Conservation (phyloP, 768 basidiomycete genomes). For the Podaxis pistillaris region DNA sequence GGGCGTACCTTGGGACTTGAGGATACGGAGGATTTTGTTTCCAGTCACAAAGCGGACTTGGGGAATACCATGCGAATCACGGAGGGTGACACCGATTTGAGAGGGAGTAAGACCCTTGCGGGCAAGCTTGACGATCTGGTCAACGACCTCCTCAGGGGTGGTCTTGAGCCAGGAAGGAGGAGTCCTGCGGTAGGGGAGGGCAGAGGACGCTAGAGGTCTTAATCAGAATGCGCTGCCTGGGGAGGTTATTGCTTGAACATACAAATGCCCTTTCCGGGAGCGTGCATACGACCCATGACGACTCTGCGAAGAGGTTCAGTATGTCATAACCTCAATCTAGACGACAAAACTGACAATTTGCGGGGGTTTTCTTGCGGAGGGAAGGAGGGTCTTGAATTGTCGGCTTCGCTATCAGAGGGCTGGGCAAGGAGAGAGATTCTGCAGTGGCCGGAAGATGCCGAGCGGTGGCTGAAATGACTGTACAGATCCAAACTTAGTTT, state of each 20-base stretch:
- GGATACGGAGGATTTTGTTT: slow-evolving; percentile 98
- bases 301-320: slow-evolving; percentile 28
- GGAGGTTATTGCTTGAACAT: slow-evolving; percentile 33
- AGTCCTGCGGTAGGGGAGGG: slow-evolving; percentile 94
- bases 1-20: slow-evolving; percentile 86
- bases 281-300: slow-evolving; percentile 98
- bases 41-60: slow-evolving; percentile 98
- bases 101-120: slow-evolving; percentile 97
- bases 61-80: slow-evolving; percentile 97
- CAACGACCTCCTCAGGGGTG: slow-evolving; percentile 90
- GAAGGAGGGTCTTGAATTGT: slow-evolving; percentile 32
- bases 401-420: not conserved
- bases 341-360: slow-evolving; percentile 23
- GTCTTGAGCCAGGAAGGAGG: slow-evolving; percentile 98
- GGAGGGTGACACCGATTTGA: slow-evolving; percentile 96
- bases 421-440: not conserved
- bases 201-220: slow-evolving; percentile 69
- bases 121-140: slow-evolving; percentile 96
- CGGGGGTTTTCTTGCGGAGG: slow-evolving; percentile 43
- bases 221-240: slow-evolving; percentile 2
- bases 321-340: slow-evolving; percentile 6
- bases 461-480: slow-evolving; percentile 46
- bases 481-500: slow-evolving; percentile 65
- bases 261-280: slow-evolving; percentile 99
- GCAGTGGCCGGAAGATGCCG: slow-evolving; percentile 31